phyloP scores from a whole-genome alignment of 176 grass and related monocot genomes.

The Pontederia paniculata region DNA sequence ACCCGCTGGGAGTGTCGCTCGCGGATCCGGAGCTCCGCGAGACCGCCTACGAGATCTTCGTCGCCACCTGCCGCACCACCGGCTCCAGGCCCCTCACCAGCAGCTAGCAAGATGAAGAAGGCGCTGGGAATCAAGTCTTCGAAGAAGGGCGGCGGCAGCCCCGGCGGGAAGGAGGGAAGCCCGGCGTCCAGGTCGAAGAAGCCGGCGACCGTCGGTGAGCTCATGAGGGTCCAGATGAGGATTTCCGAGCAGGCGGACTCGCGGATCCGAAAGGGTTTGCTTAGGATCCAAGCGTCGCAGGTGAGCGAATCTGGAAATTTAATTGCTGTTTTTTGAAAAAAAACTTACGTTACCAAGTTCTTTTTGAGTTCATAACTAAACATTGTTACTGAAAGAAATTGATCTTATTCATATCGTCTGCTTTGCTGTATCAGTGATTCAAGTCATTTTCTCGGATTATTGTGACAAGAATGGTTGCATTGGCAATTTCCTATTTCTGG shows the following conservation, averaged over 20 bases:
- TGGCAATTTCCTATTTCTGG: too few species aligned
- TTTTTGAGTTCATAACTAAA: too few species aligned
- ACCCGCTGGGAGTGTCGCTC: conserved; percentile 34
- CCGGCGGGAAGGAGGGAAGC: conserved; percentile 22
- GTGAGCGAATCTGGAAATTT: too few species aligned
- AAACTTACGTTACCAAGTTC: too few species aligned
- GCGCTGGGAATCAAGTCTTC: conserved; percentile 79
- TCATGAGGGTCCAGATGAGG: conserved; percentile 84
- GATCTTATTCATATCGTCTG: too few species aligned
- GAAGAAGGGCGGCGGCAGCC: conserved; percentile 39
- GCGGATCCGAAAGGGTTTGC: conserved; percentile 83
- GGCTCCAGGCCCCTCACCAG: conserved; percentile 69
- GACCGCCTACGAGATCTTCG: conserved; percentile 82
- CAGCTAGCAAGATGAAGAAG: conserved; percentile 97
- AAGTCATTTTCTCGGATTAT: too few species aligned
- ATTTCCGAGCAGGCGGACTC: conserved; percentile 67
- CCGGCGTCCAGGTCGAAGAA: conserved; percentile 19
- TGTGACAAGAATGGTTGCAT: too few species aligned
- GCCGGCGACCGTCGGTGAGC: conserved; percentile 42
- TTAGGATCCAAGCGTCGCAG: conserved; percentile 20
- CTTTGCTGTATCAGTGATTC: too few species aligned
- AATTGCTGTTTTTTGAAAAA: too few species aligned
- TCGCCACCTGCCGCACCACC: conserved; percentile 69
- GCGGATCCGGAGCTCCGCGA: conserved; percentile 53
- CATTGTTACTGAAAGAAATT: too few species aligned